phyloP scores from a whole-genome alignment of 192 early-diverging fungal genomes.

The Glomus cerebriforme region DNA sequence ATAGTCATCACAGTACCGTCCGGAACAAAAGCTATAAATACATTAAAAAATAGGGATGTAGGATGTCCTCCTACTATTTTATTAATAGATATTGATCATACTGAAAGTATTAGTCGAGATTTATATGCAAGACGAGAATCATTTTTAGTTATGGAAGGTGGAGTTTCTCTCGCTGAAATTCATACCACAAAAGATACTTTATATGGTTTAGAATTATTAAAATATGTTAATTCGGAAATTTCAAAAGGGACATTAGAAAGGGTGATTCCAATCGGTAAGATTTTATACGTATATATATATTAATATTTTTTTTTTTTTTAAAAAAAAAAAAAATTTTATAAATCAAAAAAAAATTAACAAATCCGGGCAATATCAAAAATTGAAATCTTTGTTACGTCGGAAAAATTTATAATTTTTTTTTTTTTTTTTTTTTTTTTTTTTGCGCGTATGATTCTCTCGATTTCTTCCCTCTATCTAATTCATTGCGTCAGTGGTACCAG shows the following conservation, averaged over 20 bases:
- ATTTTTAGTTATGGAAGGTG: background rate
- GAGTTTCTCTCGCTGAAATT: background rate
- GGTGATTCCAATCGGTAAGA: conserved; percentile 43
- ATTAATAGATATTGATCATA: conserved; percentile 31
- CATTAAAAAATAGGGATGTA: background rate
- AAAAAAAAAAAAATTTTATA: too few relatives aligned
- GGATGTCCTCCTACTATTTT: conserved; percentile 13
- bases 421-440: background rate
- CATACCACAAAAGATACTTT: conserved; percentile 10
- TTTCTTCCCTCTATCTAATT: background rate
- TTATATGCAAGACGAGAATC: conserved; percentile 14
- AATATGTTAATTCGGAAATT: conserved; percentile 34
- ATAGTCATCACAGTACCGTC: conserved; percentile 25
- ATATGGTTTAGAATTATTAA: conserved; percentile 40
- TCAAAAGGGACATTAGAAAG: conserved; percentile 37
- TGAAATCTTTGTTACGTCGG: too few relatives aligned
- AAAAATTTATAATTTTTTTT: too few relatives aligned
- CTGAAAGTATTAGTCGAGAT: conserved; percentile 21
- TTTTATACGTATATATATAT: too few relatives aligned
- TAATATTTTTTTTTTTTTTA: background rate
- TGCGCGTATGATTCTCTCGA: background rate
- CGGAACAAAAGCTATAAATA: conserved; percentile 3
- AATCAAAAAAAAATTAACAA: too few relatives aligned
- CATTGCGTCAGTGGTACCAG: background rate
- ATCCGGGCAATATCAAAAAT: too few relatives aligned